Conservation (phyloP, 2,329 filamentous ascomycete species). For the Thielaviopsis populi region DNA sequence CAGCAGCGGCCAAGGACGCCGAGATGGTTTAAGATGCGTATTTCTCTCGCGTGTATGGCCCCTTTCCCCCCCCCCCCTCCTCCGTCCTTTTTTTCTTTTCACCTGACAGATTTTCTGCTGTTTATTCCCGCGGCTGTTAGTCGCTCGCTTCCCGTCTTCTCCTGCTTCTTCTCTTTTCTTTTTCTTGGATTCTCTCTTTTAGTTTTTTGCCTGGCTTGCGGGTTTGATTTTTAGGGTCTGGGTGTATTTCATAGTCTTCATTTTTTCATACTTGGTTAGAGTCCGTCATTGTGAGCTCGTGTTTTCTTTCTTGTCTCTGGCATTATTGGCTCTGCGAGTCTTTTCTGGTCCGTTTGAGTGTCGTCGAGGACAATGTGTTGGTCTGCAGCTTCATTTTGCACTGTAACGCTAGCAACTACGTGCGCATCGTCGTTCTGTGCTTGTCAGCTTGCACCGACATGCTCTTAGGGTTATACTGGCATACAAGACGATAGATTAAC, state of each 20-base stretch:
- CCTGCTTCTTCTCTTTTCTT: neutral
- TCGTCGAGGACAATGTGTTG: too few relatives aligned
- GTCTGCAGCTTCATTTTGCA: too few relatives aligned
- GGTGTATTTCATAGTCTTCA: neutral
- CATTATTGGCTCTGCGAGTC: too few relatives aligned
- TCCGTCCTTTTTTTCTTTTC: neutral
- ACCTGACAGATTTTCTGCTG: neutral
- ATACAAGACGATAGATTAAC: too few relatives aligned
- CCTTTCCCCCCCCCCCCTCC: neutral
- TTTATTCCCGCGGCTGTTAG: neutral
- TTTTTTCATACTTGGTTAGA: neutral
- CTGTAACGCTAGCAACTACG: too few relatives aligned
- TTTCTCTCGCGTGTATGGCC: neutral
- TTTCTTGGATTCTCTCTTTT: conserved; percentile 2
- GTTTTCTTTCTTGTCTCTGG: neutral
- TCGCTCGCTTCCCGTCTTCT: too few relatives aligned
- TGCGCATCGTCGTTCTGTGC: too few relatives aligned
- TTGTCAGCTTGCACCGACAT: too few relatives aligned
- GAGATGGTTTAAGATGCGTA: conserved; percentile 17
- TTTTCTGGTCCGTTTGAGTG: too few relatives aligned
- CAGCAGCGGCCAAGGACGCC: conserved; percentile 25
- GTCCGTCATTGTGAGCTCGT: neutral
- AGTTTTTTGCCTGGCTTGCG: neutral
- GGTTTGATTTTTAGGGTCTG: neutral
- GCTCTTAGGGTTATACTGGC: too few relatives aligned